These are phyloP conservation scores for Pseudotsuga menziesii DNA, from an alignment of 75 land plant genomes.

Conservation along the genomic window DNA sequence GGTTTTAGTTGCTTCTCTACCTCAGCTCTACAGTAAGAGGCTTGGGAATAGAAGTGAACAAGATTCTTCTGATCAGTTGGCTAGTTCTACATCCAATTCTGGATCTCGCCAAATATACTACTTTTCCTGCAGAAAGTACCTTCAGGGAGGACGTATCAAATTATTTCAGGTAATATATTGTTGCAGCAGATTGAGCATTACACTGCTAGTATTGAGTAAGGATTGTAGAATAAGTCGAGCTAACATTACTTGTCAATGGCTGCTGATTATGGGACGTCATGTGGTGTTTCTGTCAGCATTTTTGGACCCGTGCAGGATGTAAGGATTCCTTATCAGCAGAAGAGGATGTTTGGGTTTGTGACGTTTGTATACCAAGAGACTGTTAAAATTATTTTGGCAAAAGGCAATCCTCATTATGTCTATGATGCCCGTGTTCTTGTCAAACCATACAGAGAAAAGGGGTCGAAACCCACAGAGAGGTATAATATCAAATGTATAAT, in stretches of 20 bases:
- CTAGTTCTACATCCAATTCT: conserved; percentile 14
- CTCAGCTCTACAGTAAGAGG: conserved; percentile 29
- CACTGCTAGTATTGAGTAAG: no score
- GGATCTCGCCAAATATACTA: conserved; percentile 93
- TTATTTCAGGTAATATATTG: no score
- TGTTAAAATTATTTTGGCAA: conserved; percentile 80
- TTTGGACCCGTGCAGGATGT: no score
- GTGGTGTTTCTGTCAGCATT: no score
- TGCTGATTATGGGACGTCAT: no score
- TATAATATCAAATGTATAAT: no score
- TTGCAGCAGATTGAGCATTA: neutral
- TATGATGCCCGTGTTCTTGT: conserved; percentile 99
- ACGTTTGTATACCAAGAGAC: conserved; percentile 94
- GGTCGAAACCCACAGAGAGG: conserved; percentile 68
- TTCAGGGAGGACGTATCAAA: no score
- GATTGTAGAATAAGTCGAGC: no score
- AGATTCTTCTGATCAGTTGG: neutral
- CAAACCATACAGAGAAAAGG: conserved; percentile 95
- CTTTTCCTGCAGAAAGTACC: no score
- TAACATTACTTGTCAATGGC: no score
- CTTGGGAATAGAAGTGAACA: conserved; percentile 18
- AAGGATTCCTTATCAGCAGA: no score
- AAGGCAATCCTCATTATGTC: conserved; percentile 95
- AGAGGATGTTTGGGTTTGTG: conserved; percentile 96
- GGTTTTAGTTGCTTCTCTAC: no score